Conservation (phyloP, 2,329 filamentous ascomycete genomes). For the Trichoderma oligosporum region DNA sequence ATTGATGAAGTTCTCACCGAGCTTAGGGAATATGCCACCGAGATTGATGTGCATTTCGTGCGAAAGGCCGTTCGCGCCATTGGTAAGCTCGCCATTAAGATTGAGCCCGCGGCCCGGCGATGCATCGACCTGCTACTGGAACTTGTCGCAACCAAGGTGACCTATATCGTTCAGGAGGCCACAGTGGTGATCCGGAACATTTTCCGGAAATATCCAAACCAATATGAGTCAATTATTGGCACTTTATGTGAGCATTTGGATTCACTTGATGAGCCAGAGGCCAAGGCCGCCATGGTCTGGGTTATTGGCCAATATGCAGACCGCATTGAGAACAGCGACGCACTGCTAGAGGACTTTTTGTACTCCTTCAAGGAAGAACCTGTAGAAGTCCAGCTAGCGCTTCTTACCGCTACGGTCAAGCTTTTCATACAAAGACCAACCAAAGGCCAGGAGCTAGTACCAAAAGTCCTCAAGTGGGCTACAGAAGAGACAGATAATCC, state of each 20-base stretch:
- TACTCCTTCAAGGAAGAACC: conserved; percentile 92
- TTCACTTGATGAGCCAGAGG: conserved; percentile 93
- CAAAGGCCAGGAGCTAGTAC: conserved; percentile 88
- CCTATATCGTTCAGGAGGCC: conserved; percentile 97
- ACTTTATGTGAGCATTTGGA: conserved; percentile 95
- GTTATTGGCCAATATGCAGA: conserved; percentile 98
- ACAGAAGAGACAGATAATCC: conserved; percentile 99
- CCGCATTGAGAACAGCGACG: conserved; percentile 94
- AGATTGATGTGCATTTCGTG: conserved; percentile 98
- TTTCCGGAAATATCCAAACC: conserved; percentile 97
- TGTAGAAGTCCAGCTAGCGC: conserved; percentile 88
- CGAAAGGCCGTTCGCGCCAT: conserved; percentile 96
- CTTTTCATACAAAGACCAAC: conserved; percentile 96
- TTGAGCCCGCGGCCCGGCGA: conserved; percentile 82
- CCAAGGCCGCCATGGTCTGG: conserved; percentile 98
- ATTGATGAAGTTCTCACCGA: conserved; percentile 94
- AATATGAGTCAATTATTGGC: conserved; percentile 96
- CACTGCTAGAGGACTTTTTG: conserved; percentile 88
- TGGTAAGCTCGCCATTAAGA: conserved; percentile 97
- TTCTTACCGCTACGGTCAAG: conserved; percentile 95
- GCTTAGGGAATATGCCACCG: conserved; percentile 91
- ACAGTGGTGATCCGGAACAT: conserved; percentile 99
- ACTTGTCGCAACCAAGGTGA: conserved; percentile 94
- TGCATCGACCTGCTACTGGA: conserved; percentile 93
- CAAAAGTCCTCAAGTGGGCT: conserved; percentile 94